Evolutionary conservation across 768 basidiomycete genomes (phyloP).

Genomic region (Russula vinacea): DNA sequence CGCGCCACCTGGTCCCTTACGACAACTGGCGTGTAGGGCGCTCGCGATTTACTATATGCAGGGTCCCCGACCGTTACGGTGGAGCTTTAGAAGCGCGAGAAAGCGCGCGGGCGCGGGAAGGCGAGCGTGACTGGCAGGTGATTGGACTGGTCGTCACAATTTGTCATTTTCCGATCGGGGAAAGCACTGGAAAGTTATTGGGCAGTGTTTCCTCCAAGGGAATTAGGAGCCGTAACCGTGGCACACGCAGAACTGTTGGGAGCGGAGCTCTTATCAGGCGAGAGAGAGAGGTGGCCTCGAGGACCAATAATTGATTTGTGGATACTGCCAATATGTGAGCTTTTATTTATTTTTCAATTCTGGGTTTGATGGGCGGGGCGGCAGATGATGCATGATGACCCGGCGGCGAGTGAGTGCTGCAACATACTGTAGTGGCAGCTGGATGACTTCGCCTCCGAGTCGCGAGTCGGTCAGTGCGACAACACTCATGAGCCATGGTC

Average conservation of each 20-base stretch:
- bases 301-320: not conserved
- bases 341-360: too few relatives aligned
- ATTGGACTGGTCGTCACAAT: not conserved
- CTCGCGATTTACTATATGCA: not conserved
- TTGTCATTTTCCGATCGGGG: not conserved
- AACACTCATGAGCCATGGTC: too few relatives aligned
- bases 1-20: not conserved
- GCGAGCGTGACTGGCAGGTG: not conserved
- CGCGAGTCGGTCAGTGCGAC: too few relatives aligned
- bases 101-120: too few relatives aligned
- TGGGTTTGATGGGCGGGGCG: too few relatives aligned
- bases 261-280: not conserved
- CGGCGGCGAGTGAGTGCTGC: too few relatives aligned
- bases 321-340: too few relatives aligned
- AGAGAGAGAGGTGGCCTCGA: not conserved
- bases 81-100: too few relatives aligned
- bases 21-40: not conserved
- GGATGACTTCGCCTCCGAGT: too few relatives aligned
- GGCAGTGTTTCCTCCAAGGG: not conserved
- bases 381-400: too few relatives aligned
- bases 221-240: not conserved
- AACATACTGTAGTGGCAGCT: too few relatives aligned
- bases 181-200: not conserved
- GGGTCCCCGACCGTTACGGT: too few relatives aligned
- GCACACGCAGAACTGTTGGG: not conserved